phyloP scores from a whole-genome alignment of 305 asterid species.

The Fraxinus dipetala region DNA sequence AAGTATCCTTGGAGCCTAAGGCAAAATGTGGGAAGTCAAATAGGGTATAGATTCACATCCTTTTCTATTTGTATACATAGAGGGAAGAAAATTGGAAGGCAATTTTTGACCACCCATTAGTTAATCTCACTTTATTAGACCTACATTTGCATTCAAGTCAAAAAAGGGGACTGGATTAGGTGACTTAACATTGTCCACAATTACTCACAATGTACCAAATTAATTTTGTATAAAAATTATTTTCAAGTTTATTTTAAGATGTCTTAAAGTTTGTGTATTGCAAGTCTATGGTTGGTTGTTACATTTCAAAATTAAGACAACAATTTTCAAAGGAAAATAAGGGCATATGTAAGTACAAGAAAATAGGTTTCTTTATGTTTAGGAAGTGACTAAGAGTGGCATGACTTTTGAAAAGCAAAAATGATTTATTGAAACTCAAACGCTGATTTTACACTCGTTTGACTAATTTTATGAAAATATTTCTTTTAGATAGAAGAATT shows the following conservation, averaged over 20 bases:
- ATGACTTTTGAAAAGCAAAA: no score
- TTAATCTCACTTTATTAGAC: constrained; percentile 28
- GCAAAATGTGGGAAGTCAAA: constrained; percentile 9
- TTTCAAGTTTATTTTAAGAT: background rate
- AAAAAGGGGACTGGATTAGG: constrained; percentile 35
- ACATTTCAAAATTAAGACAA: constrained; percentile 10
- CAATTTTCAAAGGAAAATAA: background rate
- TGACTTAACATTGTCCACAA: constrained; percentile 36
- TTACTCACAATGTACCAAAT: constrained; percentile 3
- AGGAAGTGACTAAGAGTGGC: background rate
- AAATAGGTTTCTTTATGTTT: background rate
- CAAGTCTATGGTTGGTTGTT: constrained; percentile 27
- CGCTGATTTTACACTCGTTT: no score
- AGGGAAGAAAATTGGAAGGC: constrained; percentile 20
- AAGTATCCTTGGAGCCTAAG: background rate
- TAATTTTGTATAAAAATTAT: background rate
- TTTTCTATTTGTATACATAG: constrained; percentile 15
- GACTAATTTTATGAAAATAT: no score
- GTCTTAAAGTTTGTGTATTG: constrained; percentile 12
- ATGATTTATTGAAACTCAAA: no score
- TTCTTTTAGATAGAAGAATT: no score
- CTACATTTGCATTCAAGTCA: constrained; percentile 38
- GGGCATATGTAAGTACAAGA: background rate
- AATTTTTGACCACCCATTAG: constrained; percentile 27
- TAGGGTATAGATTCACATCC: background rate